A percentile compares a stretch with the other conserved stretches of the same genome.
Conservation (phyloP, 176 grass and related monocot species). For the Luzula sylvatica region DNA sequence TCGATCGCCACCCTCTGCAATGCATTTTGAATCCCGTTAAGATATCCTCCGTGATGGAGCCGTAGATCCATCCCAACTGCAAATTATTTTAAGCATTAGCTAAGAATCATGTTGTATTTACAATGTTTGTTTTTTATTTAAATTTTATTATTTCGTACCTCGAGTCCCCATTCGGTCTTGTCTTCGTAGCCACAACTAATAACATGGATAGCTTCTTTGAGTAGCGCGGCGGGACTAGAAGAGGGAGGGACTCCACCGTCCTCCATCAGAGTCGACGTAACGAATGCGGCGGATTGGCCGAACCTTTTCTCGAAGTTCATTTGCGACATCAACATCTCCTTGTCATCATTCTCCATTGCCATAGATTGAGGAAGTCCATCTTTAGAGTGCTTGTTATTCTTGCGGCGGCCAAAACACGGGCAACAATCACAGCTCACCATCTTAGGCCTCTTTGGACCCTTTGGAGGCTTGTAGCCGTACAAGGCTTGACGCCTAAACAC, state of each 20-base stretch:
- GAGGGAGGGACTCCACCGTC: conserved; percentile 90
- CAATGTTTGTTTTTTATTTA: background rate
- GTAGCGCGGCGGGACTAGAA: conserved; percentile 80
- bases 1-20: conserved; percentile 91
- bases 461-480: conserved; percentile 97
- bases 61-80: conserved; percentile 97
- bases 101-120: background rate
- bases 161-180: conserved; percentile 86
- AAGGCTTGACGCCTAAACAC: conserved; percentile 92
- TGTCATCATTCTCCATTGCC: conserved; percentile 45
- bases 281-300: conserved; percentile 83
- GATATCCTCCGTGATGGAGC: conserved; percentile 99
- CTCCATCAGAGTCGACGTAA: conserved; percentile 98
- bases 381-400: conserved; percentile 66
- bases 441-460: conserved; percentile 78
- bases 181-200: conserved; percentile 99
- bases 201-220: conserved; percentile 99
- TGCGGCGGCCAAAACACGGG: conserved; percentile 79
- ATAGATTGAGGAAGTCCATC: conserved; percentile 42
- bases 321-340: conserved; percentile 93
- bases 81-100: background rate
- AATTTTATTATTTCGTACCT: too few species aligned
- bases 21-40: conserved; percentile 99
- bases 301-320: conserved; percentile 99
- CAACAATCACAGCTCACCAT: conserved; percentile 98